These are phyloP conservation scores for Fusarium napiforme DNA, from an alignment of 2,329 filamentous ascomycete species.

Conservation along the genomic window DNA sequence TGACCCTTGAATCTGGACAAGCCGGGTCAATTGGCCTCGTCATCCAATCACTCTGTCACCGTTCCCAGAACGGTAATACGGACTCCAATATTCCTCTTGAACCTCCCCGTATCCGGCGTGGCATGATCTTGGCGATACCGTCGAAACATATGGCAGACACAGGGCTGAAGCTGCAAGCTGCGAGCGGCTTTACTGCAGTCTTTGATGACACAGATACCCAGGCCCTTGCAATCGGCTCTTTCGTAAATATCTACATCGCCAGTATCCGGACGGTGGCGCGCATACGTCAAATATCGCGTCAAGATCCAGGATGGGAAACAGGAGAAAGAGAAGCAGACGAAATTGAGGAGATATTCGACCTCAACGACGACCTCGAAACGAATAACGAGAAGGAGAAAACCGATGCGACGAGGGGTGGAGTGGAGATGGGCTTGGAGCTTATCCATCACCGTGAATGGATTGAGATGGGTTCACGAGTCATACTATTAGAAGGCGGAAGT, in stretches of 20 bases:
- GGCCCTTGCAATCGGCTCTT: conserved; percentile 71
- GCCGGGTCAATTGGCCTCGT: conserved; percentile 89
- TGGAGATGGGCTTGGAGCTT: conserved; percentile 74
- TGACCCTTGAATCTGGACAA: conserved; percentile 79
- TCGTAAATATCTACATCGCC: conserved; percentile 86
- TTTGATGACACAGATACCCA: conserved; percentile 74
- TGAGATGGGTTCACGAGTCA: conserved; percentile 74
- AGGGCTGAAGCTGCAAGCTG: conserved; percentile 69
- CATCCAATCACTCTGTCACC: conserved; percentile 55
- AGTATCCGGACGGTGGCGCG: conserved; percentile 86
- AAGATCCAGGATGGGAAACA: conserved; percentile 39
- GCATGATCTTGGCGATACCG: conserved; percentile 81
- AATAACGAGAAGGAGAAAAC: conserved; percentile 41
- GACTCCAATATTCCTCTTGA: conserved; percentile 25
- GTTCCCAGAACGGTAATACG: conserved; percentile 8
- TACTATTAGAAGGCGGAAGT: conserved; percentile 77
- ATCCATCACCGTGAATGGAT: conserved; percentile 78
- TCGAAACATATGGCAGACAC: conserved; percentile 68
- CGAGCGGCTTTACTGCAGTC: conserved; percentile 75
- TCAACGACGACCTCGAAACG: conserved; percentile 60
- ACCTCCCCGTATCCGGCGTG: conserved; percentile 70
- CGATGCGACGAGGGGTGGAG: conserved; percentile 45
- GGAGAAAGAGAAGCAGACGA: conserved; percentile 52
- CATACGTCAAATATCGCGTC: conserved; percentile 66
- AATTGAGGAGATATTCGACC: conserved; percentile 67